Evolutionary conservation across 2,329 filamentous ascomycete genomes (phyloP), one percentile per base, ranked within the genome.

Genomic region (Ophiostoma pallidulum): DNA sequence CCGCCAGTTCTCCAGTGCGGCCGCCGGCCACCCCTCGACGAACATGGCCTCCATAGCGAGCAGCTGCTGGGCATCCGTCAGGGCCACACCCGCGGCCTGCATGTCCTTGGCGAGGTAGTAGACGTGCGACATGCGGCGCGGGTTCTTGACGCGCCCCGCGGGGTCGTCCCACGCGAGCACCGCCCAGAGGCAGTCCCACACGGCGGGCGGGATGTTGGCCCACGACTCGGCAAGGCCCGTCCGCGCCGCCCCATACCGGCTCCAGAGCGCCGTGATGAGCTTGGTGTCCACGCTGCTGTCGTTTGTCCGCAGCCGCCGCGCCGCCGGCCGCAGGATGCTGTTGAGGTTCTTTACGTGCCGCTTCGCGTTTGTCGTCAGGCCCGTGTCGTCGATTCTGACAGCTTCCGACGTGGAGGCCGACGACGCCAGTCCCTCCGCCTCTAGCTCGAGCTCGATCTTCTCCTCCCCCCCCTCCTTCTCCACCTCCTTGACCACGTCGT

Each of bases 1-100:
- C 59, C 76, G 77, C 80, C 84, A 86, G 40, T 75, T 73, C 12
- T 78, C 73, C 20, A 84, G 62, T 0, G 82, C 83, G 53, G 76
- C 72, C 5, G 68, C 65, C 48, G 74, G 69, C 60, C 76, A 77
- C 2, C 80, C 82, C 35, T 75, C 72, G 6, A 80, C 67, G 53
- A 84, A 82, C 35, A 84, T 68, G 48, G 82, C 78, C 58, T 87
- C 80, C 28, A 89, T 78, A 28, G 80, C 80, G 24, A 82, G 65
- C 16, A 89, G 65, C 53, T 79, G 77, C 56, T 86, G 82, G 3
- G 68, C 61, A 4, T 72, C 69, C 12, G 64, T 70, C 45, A 89
- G 64, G 1, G 67, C 54, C 41, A 77, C 68, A 8, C 76, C 78
- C 16, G 75, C 73, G 5, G 73, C 70, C 47, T 71, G 69, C 70